phyloP scores from a whole-genome alignment of 306 rosid species.

The Hippophae gyantsensis region DNA sequence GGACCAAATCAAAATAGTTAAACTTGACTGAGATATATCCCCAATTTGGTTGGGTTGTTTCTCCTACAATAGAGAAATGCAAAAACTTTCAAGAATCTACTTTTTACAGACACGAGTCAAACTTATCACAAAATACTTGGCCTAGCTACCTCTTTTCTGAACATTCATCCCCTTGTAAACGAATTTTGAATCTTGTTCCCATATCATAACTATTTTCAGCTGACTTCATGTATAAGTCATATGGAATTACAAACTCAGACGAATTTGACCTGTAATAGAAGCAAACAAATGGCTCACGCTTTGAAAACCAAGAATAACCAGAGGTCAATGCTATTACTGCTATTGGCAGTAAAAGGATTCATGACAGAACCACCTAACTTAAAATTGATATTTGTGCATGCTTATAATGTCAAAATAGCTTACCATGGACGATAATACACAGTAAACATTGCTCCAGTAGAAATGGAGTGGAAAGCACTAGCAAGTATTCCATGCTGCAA shows the following conservation, averaged over 20 bases:
- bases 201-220: constrained; percentile 18
- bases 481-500: constrained; percentile 57
- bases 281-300: constrained; percentile 9
- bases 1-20: neutral
- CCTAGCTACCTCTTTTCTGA: constrained; percentile 45
- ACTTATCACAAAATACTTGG: neutral
- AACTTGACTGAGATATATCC: neutral
- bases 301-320: neutral
- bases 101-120: neutral
- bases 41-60: neutral
- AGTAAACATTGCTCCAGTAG: constrained; percentile 35
- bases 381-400: neutral
- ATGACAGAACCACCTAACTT: constrained; percentile 1
- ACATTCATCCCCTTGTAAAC: constrained; percentile 30
- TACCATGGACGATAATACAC: constrained; percentile 68
- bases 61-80: neutral
- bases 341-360: neutral
- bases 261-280: constrained; percentile 47
- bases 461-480: constrained; percentile 38
- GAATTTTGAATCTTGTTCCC: constrained; percentile 44
- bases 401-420: constrained; percentile 9
- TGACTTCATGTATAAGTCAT: constrained; percentile 31
- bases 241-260: constrained; percentile 42
- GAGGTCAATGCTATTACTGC: neutral
- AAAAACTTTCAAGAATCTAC: too few relatives aligned